Evolutionary conservation across 495 filamentous ascomycete genomes (phyloP).

Genomic region (Pyrenula aspistea): DNA sequence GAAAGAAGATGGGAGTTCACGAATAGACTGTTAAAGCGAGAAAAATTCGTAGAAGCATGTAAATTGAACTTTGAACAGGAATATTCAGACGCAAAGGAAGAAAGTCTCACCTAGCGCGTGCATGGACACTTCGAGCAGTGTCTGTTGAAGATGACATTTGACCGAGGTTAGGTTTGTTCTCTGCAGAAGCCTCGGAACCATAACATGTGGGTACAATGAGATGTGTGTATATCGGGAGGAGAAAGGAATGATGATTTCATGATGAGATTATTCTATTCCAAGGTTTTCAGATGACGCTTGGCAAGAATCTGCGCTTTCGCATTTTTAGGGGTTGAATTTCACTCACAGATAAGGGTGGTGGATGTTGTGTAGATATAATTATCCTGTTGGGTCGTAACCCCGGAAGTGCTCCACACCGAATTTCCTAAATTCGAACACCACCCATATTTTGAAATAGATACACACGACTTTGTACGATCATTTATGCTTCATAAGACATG

Average conservation of each 20-base stretch:
- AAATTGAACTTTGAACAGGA: not conserved
- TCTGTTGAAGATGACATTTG: not conserved
- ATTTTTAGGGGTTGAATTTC: too few species aligned
- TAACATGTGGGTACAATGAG: not conserved
- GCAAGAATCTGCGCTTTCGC: not conserved
- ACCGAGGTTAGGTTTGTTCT: not conserved
- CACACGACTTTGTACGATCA: too few species aligned
- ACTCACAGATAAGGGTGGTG: too few species aligned
- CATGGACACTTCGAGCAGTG: not conserved
- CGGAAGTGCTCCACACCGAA: too few species aligned
- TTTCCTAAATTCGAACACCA: too few species aligned
- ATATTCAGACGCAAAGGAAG: not conserved
- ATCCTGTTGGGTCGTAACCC: too few species aligned
- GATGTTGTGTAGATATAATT: too few species aligned
- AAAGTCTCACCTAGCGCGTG: not conserved
- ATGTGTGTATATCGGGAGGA: not conserved
- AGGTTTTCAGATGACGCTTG: not conserved
- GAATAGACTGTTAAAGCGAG: not conserved
- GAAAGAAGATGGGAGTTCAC: not conserved
- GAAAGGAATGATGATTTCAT: not conserved
- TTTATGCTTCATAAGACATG: too few species aligned
- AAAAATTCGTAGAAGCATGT: not conserved
- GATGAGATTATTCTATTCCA: not conserved
- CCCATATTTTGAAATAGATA: too few species aligned
- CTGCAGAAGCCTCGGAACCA: not conserved